Conservation (phyloP, 495 filamentous ascomycete genomes). For the Oidiodendron maius region DNA sequence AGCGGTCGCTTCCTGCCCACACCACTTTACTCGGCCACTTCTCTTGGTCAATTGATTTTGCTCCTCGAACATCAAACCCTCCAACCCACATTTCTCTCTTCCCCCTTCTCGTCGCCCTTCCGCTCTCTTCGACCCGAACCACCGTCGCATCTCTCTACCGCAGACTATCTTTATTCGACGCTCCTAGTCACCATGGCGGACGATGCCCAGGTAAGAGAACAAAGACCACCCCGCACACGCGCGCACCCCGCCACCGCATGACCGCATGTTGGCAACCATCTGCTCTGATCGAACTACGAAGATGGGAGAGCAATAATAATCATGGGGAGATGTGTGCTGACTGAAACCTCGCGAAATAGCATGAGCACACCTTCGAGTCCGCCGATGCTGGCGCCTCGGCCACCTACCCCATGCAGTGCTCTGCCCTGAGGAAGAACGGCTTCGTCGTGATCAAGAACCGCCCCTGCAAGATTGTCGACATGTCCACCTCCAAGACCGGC, state of each 20-base stretch:
- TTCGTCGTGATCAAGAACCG: conserved; percentile 95
- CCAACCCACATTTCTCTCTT: conserved; percentile 2
- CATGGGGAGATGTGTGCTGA: too few relatives aligned
- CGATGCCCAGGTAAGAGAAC: conserved; percentile 54
- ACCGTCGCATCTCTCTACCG: conserved; percentile 21
- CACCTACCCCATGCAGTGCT: conserved; percentile 98
- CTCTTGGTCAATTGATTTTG: conserved; percentile 4
- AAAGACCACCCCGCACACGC: conserved; percentile 24
- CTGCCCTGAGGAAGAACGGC: conserved; percentile 97
- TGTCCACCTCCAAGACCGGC: conserved; percentile 99
- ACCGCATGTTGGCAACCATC: conserved; percentile 17
- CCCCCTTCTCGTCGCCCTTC: conserved; percentile 5
- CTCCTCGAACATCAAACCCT: conserved; percentile 8
- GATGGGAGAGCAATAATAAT: conserved; percentile 11
- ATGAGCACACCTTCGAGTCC: conserved; percentile 86
- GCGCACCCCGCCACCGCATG: conserved; percentile 21
- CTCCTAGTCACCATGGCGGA: conserved; percentile 49
- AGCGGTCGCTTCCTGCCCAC: not conserved
- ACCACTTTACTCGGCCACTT: not conserved
- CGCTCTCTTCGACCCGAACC: conserved; percentile 4
- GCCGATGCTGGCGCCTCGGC: conserved; percentile 89
- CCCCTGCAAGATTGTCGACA: conserved; percentile 99
- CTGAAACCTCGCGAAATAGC: conserved; percentile 50
- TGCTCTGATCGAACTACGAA: conserved; percentile 1
- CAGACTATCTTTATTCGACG: conserved; percentile 23